phyloP scores from a whole-genome alignment of 2,329 filamentous ascomycete genomes.

The Sporothrix schenckii region DNA sequence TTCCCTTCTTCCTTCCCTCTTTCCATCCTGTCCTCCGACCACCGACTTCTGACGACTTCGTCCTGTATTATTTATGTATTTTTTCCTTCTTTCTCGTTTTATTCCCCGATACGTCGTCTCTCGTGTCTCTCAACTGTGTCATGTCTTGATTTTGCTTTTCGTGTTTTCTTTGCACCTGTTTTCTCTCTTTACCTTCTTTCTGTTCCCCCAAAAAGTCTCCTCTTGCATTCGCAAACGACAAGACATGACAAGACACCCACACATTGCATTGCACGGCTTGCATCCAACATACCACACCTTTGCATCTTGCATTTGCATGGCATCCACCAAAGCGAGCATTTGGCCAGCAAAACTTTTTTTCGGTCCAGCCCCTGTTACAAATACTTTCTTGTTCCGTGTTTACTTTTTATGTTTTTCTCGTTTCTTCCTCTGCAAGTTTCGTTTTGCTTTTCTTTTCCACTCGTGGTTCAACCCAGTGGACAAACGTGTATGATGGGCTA shows the following conservation, averaged over 20 bases:
- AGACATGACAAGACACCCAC: constrained; percentile 15
- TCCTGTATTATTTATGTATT: constrained; percentile 6
- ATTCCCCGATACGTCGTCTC: constrained; percentile 25
- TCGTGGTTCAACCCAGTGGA: not conserved
- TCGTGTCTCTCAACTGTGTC: not conserved
- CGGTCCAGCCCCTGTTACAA: constrained; percentile 20
- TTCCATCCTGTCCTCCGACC: not conserved
- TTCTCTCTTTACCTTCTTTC: constrained; percentile 2
- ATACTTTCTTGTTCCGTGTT: constrained; percentile 15
- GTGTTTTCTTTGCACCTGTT: not conserved
- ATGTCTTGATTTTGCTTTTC: constrained; percentile 9
- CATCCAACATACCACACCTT: not conserved
- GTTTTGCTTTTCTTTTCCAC: not conserved
- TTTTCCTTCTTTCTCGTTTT: constrained; percentile 23
- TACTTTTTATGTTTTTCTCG: not conserved
- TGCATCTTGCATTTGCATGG: constrained; percentile 7
- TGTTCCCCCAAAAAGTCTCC: not conserved
- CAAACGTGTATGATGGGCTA: constrained; percentile 21
- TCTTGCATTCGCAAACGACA: constrained; percentile 8
- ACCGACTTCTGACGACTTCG: not conserved
- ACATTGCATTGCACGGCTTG: constrained; percentile 3
- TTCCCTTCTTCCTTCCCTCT: not conserved
- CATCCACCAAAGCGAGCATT: constrained; percentile 19
- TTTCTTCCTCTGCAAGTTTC: not conserved
- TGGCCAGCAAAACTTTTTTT: constrained; percentile 9